Evolutionary conservation across 2,329 filamentous ascomycete genomes (phyloP).

Genomic region (Tricladium varicosporioides): DNA sequence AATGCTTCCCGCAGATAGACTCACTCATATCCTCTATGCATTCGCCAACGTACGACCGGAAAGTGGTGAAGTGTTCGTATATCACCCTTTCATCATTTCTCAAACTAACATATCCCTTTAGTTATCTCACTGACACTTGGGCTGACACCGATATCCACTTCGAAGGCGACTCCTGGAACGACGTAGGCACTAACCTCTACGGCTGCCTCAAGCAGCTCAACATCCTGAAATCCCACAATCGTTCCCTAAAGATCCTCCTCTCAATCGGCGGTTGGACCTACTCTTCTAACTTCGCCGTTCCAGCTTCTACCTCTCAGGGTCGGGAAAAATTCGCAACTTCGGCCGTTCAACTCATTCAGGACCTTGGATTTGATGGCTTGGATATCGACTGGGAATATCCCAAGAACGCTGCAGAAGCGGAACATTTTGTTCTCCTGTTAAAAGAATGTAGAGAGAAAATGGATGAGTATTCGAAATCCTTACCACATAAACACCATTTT

Average conservation of each 20-base stretch:
- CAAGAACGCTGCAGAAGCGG: constrained; percentile 51
- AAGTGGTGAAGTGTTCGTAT: constrained; percentile 69
- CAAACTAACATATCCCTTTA: constrained; percentile 15
- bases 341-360: constrained; percentile 72
- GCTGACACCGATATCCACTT: constrained; percentile 58
- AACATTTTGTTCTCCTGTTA: constrained; percentile 59
- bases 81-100: too few relatives aligned
- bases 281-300: constrained; percentile 74
- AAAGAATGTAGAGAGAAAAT: constrained; percentile 54
- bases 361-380: constrained; percentile 74
- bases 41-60: constrained; percentile 85
- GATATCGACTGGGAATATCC: constrained; percentile 72
- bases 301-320: constrained; percentile 68
- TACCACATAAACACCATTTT: constrained; percentile 47
- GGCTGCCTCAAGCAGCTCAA: constrained; percentile 88
- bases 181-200: constrained; percentile 76
- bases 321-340: constrained; percentile 70
- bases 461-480: constrained; percentile 51
- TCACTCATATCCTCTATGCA: constrained; percentile 87
- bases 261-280: constrained; percentile 95
- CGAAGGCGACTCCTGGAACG: constrained; percentile 68
- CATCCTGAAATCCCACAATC: constrained; percentile 76
- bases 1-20: constrained; percentile 73
- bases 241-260: constrained; percentile 80
- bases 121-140: constrained; percentile 58